Evolutionary conservation across 2,329 filamentous ascomycete genomes (phyloP), one percentile per base, ranked within the genome.

Genomic region (Claviceps pusilla): DNA sequence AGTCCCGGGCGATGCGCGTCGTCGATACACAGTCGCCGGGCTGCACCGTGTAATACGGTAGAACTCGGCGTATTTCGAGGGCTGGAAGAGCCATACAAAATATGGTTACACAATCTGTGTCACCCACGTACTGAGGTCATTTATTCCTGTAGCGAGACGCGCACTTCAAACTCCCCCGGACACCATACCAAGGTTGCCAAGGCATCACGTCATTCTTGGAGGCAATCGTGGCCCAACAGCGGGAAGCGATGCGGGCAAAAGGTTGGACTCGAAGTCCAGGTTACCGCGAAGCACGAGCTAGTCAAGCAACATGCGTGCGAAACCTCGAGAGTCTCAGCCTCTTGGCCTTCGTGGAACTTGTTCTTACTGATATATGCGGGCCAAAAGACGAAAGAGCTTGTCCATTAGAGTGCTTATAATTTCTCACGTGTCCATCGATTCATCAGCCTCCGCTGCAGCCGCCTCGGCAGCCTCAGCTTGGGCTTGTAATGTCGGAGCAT

Each of bases 401-500:
- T 42, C 45, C 10, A 24, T 37, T 16, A 19, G 19, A 37, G 7
- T 39, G 4, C 7, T n/a, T 52, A 28, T 29, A 12, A 41, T 11
- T 6, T 35, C 9, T 57, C 53, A 57, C 42, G 55, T 57, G 47
- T 28, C 49, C 35, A 33, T 49, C 19, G 55, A 57, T 39, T 61
- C 66, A 14, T 68, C 24, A 24, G 24, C 69, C 46, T 71, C 73
- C n/a, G 68, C 71, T 41, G 73, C 64, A 3, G 68, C 66, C 11
- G 68, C 75, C 55, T 74, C 69, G 3, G 69, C 73, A 4, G 70
- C 76, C 43, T 82, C 79, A 14, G 78, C 73, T 50, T 82, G 79
- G 24, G 79, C 79, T 59, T 84, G 80, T 7, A 85, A 66, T 29
- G 79, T 71, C 31, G 81, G 80, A 12, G 81, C 82, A 68, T 90